Evolutionary conservation across 208 protist species (phyloP).

Genomic region (Crithidia acanthocephali): DNA sequence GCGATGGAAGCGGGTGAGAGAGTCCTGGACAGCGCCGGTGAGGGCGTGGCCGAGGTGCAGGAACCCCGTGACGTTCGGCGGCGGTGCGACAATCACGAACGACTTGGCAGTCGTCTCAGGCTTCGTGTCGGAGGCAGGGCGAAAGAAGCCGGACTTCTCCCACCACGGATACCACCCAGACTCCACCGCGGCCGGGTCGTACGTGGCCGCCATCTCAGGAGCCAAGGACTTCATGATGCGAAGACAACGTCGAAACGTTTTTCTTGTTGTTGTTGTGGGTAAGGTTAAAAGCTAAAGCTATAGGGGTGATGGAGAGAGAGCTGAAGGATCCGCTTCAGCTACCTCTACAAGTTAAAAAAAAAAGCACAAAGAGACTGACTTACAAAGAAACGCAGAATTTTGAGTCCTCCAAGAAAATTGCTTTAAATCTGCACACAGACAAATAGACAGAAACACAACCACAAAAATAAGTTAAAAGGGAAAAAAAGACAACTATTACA

Average conservation of each 20-base stretch:
- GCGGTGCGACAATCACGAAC: constrained; percentile 98
- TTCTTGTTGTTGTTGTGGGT: background rate
- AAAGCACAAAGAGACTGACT: background rate
- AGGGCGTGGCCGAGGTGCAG: constrained; percentile 99
- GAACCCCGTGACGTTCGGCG: constrained; percentile 99
- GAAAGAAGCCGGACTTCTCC: constrained; percentile 97
- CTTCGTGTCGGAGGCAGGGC: constrained; percentile 80
- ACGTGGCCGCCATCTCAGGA: constrained; percentile 89
- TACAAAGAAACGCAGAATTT: too few relatives aligned
- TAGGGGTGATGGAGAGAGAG: background rate
- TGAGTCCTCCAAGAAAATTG: too few relatives aligned
- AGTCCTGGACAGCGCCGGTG: constrained; percentile 96
- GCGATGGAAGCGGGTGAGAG: constrained; percentile 95
- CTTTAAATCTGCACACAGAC: too few relatives aligned
- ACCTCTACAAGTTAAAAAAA: too few relatives aligned
- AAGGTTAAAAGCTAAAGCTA: background rate
- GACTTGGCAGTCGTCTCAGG: constrained; percentile 65
- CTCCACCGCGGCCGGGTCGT: constrained; percentile 97
- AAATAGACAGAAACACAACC: too few relatives aligned
- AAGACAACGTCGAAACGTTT: constrained; percentile 62
- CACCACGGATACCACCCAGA: constrained; percentile 98
- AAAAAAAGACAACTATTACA: too few relatives aligned
- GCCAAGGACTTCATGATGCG: constrained; percentile 81
- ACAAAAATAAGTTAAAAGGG: too few relatives aligned
- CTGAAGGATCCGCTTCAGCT: too few relatives aligned